Conservation (phyloP, 345 rosid species). For the Eucalyptus erythrocorys region DNA sequence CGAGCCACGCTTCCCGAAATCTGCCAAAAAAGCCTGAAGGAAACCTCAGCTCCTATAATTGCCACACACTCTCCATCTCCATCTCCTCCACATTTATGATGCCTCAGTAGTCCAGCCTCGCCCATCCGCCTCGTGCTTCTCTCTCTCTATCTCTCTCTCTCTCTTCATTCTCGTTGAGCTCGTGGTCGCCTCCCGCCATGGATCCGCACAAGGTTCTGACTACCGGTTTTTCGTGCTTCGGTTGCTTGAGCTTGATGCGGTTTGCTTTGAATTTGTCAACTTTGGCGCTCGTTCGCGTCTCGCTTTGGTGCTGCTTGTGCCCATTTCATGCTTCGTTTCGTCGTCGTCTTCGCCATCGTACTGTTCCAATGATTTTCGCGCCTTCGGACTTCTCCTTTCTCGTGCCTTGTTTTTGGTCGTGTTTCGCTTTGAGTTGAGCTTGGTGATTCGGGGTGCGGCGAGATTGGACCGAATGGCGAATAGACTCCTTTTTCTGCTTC, state of each 20-base stretch:
- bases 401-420: background rate
- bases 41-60: background rate
- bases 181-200: background rate
- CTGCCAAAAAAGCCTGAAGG: background rate
- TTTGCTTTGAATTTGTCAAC: background rate
- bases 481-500: background rate
- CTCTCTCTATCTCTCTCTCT: background rate
- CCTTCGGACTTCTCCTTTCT: background rate
- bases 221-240: background rate
- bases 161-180: background rate
- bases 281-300: background rate
- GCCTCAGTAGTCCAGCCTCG: background rate
- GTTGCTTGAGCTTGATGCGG: background rate
- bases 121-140: background rate
- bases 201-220: conserved; percentile 9
- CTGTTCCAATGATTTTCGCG: background rate
- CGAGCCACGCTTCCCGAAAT: background rate
- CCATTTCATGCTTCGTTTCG: background rate
- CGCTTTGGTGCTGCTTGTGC: background rate
- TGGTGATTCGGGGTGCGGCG: background rate
- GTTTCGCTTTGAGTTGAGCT: background rate
- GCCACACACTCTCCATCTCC: background rate
- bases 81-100: background rate
- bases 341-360: background rate
- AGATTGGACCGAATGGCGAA: background rate